phyloP scores from a whole-genome alignment of 192 early-diverging fungal genomes.

The Gryganskiella cystojenkinii region DNA sequence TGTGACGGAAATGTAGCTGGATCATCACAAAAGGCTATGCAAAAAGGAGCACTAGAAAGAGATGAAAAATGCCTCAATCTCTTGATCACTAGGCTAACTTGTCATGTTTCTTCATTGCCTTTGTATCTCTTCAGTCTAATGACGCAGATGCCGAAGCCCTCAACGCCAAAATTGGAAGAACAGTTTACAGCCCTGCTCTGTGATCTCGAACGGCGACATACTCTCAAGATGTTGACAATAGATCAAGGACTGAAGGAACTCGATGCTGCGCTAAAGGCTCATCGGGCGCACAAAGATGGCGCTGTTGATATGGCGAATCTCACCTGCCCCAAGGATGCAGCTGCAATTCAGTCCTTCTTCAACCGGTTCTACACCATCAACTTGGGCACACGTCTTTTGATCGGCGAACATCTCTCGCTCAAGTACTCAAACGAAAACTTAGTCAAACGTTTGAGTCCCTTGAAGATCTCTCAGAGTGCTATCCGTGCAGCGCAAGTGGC shows the following conservation, averaged over 20 bases:
- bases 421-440: constrained; percentile 65
- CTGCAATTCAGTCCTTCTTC: constrained; percentile 63
- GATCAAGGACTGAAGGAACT: constrained; percentile 46
- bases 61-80: too few relatives aligned
- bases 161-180: constrained; percentile 47
- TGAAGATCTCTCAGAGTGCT: constrained; percentile 60
- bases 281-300: background rate
- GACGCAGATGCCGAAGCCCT: constrained; percentile 53
- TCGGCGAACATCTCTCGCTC: constrained; percentile 67
- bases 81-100: too few relatives aligned
- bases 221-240: constrained; percentile 42
- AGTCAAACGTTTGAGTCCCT: constrained; percentile 65
- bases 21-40: too few relatives aligned
- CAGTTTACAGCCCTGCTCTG: constrained; percentile 40
- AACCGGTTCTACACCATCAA: constrained; percentile 72
- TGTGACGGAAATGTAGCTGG: too few relatives aligned
- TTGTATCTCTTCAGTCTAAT: constrained; percentile 42
- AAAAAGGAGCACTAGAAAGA: too few relatives aligned
- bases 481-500: constrained; percentile 57
- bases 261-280: background rate
- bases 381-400: constrained; percentile 69
- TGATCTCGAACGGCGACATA: constrained; percentile 41
- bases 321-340: constrained; percentile 42
- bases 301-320: background rate
- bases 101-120: constrained; percentile 7